phyloP scores from a whole-genome alignment of 805 yeast genomes.

The Lipomyces sp. region DNA sequence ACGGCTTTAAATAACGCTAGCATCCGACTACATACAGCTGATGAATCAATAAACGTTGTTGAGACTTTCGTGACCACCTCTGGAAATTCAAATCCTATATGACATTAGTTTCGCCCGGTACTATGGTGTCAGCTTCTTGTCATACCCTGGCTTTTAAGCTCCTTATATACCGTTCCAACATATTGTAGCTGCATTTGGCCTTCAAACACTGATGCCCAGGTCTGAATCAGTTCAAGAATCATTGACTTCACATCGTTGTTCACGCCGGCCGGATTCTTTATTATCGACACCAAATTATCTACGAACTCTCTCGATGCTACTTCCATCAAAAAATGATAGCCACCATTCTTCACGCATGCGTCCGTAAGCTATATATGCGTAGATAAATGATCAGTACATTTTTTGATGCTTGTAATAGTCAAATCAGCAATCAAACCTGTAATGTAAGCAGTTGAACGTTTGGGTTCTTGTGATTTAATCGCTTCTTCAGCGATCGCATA shows the following conservation, averaged over 20 bases:
- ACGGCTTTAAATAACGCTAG: neutral
- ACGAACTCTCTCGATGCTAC: slow-evolving; percentile 83
- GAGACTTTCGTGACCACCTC: slow-evolving; percentile 23
- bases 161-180: slow-evolving; percentile 64
- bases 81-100: slow-evolving; percentile 46
- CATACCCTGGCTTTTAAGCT: slow-evolving; percentile 61
- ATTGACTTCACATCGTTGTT: slow-evolving; percentile 62
- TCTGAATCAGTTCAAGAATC: slow-evolving; percentile 68
- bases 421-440: slow-evolving; percentile 30
- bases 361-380: slow-evolving; percentile 63
- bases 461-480: slow-evolving; percentile 75
- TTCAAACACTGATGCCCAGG: slow-evolving; percentile 77
- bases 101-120: slow-evolving; percentile 18
- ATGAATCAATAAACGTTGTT: slow-evolving; percentile 71
- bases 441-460: slow-evolving; percentile 76
- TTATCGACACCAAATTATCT: slow-evolving; percentile 65
- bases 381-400: neutral
- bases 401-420: neutral
- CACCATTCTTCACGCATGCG: slow-evolving; percentile 90
- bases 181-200: slow-evolving; percentile 68
- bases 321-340: slow-evolving; percentile 79
- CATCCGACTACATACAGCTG: slow-evolving; percentile 50
- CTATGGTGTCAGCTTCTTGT: neutral
- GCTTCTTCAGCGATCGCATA: slow-evolving; percentile 79
- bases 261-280: slow-evolving; percentile 47